Percentiles rank a stretch among this genome's conserved stretches.
phyloP scores from a whole-genome alignment of 2,329 filamentous ascomycete genomes.

The Neocatenulostroma microsporum region DNA sequence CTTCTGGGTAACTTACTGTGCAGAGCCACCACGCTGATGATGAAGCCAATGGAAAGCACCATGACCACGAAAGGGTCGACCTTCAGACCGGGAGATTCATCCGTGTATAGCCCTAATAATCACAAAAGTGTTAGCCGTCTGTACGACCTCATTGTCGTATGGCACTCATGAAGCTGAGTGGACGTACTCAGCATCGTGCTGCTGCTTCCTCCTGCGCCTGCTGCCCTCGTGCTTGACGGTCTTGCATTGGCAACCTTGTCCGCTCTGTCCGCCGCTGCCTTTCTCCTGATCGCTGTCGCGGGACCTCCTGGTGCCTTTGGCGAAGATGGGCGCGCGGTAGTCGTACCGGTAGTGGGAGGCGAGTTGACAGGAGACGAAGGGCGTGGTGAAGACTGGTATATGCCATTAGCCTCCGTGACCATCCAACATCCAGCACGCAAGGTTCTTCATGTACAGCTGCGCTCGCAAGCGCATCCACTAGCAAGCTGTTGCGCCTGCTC shows the following conservation, averaged over 20 bases:
- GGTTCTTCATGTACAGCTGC: too few relatives aligned
- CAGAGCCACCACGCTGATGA: constrained; percentile 94
- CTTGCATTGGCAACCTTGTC: constrained; percentile 92
- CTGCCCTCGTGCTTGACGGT: constrained; percentile 84
- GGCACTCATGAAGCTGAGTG: background rate
- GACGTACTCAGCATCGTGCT: constrained; percentile 93
- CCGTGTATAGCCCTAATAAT: constrained; percentile 78
- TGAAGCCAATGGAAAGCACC: constrained; percentile 93
- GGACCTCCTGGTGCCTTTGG: constrained; percentile 87
- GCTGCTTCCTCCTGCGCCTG: constrained; percentile 89
- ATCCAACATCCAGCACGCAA: too few relatives aligned
- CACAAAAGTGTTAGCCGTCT: constrained; percentile 13
- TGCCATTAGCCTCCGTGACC: too few relatives aligned
- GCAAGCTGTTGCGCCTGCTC: too few relatives aligned
- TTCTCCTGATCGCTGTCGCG: constrained; percentile 88
- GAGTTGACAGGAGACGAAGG: constrained; percentile 35
- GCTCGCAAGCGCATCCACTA: too few relatives aligned
- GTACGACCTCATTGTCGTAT: background rate
- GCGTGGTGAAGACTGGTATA: constrained; percentile 29
- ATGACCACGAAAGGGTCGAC: constrained; percentile 97
- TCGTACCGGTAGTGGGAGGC: constrained; percentile 58
- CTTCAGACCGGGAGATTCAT: constrained; percentile 94
- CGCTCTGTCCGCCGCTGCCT: constrained; percentile 93
- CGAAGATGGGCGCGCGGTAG: constrained; percentile 70
- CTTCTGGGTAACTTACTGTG: constrained; percentile 64